Evolutionary conservation across 73 alveolate genomes (phyloP).

Genomic region (Paramecium tetraurelia): DNA sequence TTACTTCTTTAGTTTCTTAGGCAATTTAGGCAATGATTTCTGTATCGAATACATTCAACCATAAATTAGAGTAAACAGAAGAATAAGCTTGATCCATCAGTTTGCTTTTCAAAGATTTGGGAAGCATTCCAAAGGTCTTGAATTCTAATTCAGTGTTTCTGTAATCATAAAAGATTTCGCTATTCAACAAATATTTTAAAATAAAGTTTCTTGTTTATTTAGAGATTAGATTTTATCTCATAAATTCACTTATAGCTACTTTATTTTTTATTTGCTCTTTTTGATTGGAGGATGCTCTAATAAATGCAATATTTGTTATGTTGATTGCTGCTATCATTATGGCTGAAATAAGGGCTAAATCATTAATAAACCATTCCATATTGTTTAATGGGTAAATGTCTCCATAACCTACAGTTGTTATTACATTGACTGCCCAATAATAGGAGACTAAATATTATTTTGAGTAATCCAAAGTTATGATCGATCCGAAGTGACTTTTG

Average conservation of each 20-base stretch:
- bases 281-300: neutral
- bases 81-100: neutral
- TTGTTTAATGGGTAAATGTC: neutral
- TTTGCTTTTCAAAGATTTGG: neutral
- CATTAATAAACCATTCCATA: neutral
- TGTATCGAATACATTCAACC: neutral
- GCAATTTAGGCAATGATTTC: neutral
- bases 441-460: neutral
- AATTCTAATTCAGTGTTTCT: neutral
- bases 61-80: neutral
- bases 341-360: neutral
- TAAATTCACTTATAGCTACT: neutral
- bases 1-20: neutral
- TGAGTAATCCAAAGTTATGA: neutral
- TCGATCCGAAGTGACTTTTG: neutral
- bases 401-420: constrained; percentile 46
- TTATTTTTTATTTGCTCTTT: neutral
- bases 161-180: neutral
- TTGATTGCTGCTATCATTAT: neutral
- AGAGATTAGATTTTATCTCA: neutral
- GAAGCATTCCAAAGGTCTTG: neutral
- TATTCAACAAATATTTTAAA: neutral
- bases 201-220: neutral
- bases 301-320: neutral
- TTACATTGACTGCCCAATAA: constrained; percentile 35